Base-by-base conservation (phyloP, 2,329 filamentous ascomycete species). In the Niveomyces coronatus region DNA sequence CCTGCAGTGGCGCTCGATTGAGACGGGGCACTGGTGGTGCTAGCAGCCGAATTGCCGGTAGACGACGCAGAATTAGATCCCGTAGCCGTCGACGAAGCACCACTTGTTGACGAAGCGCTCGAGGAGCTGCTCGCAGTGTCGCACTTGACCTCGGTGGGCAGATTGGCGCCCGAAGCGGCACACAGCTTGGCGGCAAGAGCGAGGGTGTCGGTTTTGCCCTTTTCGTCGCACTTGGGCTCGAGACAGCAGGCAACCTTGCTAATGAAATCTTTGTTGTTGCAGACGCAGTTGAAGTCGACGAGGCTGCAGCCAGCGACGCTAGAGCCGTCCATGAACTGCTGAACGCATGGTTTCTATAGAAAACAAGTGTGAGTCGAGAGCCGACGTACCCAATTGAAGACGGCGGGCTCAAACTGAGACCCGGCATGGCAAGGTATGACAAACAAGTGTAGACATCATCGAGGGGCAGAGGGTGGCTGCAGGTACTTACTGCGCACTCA, bases 221-320 rank as follows among this genome's bases (percentile, higher is more conserved):
- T 35, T 9, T 44, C 29, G 45, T 53, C 47, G 51, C 63, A 67
- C 31, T 44, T 45, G 23, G 50, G 48, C 29, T 49, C 48, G 35
- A 67, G 52, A 46, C 63, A 66, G 56, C 63, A 67, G 36, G 63
- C 59, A 33, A 66, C 63, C 44, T 46, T 47, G 44, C 48, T 44
- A 39, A 67, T 53, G 55, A 66, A 65, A 30, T 53, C 39, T 32
- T 47, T 33, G 54, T 64, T 63, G 49, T 47, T 50, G 56, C 63
- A 67, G 49, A 66, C 54, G 51, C 63, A 67, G 37, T 45, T 49
- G 42, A 63, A 51, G 52, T 65, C 60, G 48, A 61, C 45, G 31
- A 50, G 43, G 19, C 47, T 49, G 51, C 63, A 67, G 45, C 56
- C 61, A 35, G 53, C 61, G 37, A 66, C 59, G 27, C 46, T 45